Conservation (phyloP, 2,329 filamentous ascomycete genomes). For the Leptodontidium sp. region DNA sequence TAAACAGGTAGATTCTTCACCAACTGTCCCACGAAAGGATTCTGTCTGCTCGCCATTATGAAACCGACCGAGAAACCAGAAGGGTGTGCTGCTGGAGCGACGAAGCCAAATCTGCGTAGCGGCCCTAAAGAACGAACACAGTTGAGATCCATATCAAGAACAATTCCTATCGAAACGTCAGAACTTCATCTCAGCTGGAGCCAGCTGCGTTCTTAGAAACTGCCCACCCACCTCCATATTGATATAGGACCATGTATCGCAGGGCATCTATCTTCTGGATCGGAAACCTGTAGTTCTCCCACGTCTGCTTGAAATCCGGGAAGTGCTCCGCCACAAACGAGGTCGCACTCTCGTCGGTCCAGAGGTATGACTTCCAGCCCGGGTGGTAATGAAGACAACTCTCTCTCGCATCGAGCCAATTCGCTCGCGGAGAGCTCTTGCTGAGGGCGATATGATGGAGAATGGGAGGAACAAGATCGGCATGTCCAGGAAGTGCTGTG, state of each 20-base stretch:
- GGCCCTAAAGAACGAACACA: constrained; percentile 52
- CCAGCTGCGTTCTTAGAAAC: not conserved
- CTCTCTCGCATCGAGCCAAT: constrained; percentile 47
- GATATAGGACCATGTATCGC: constrained; percentile 43
- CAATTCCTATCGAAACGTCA: constrained; percentile 33
- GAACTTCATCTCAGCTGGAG: not conserved
- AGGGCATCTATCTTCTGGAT: constrained; percentile 45
- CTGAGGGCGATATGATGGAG: constrained; percentile 50
- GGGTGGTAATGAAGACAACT: constrained; percentile 48
- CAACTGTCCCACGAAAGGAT: constrained; percentile 48
- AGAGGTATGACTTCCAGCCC: constrained; percentile 44
- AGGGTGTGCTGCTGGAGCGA: constrained; percentile 52
- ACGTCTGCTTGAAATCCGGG: constrained; percentile 36
- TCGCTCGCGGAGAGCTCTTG: constrained; percentile 33
- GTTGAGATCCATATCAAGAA: constrained; percentile 50
- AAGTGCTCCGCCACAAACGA: constrained; percentile 39
- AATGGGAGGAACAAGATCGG: constrained; percentile 48
- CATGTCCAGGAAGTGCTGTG: constrained; percentile 39
- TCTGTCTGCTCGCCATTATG: constrained; percentile 51
- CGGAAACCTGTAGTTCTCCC: constrained; percentile 40
- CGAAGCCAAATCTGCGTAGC: constrained; percentile 52
- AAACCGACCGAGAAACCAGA: constrained; percentile 53
- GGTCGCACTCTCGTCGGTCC: constrained; percentile 39
- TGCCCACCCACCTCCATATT: constrained; percentile 28
- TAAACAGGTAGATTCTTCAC: constrained; percentile 48